Base-by-base conservation (phyloP, 2,329 filamentous ascomycete species). In the Cryphonectria parasitica region DNA sequence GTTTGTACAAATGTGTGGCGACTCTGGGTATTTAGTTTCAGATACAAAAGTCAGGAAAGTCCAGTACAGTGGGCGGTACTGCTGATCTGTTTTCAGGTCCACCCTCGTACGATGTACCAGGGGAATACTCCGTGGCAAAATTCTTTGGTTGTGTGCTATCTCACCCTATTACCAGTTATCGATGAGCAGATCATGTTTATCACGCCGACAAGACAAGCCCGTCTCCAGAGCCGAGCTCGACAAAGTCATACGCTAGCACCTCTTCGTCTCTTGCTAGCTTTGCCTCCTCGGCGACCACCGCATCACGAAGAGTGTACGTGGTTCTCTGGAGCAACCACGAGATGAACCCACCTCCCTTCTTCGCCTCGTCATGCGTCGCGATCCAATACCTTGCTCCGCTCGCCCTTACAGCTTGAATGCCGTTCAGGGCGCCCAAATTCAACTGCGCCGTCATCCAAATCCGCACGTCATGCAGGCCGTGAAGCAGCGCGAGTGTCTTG, bases 391-490 rank as follows among this genome's bases (percentile, higher is more conserved):
- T 85, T 0, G 88, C 86, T 1, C 82, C 80, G 41, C 87, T 78
- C 5, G 84, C 78, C 22, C 82, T 78, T 70, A 88, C 88, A 3
- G 87, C 86, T 70, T 85, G 81, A 22, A 90, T 78, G 0, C 87
- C 90, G 75, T 91, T 91, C 71, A 86, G 81, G 0, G 85, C 89
- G 2, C 90, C 90, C 22, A 91, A 83, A 72, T 91, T 92, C 45
- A 91, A 80, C 77, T 91, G 89, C 75, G 87, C 85, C 36, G 78
- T 75, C 76, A 79, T 77, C 75, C 79, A 79, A 34, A 85, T 78
- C n/a, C 82, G 82, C 6, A 91, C 85, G 74, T 91, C 88, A 74
- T 91, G 87, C 11, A 92, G 79, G 0, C 90, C 89, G 77, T 92
- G 90, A 10, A 92, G 78, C 64, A 92, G 83, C 0, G 87, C 89